phyloP scores from a whole-genome alignment of 129 eudicot species.

The Lactuca sativa region DNA sequence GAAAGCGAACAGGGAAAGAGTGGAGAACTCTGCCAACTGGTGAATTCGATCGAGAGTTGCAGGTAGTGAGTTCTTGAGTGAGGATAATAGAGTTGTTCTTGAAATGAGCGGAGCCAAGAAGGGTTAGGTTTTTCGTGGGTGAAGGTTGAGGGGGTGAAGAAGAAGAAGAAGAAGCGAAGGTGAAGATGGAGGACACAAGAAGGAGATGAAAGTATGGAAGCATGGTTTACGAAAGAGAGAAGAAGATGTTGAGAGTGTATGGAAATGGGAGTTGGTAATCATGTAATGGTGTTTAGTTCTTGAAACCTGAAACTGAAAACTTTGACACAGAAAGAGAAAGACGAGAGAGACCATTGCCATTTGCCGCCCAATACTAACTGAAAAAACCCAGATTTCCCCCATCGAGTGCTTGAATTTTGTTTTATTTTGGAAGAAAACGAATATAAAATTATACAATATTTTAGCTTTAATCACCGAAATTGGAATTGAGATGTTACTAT shows the following conservation, averaged over 20 bases:
- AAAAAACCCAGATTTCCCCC: not conserved
- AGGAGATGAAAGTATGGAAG: conserved; percentile 23
- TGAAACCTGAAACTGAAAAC: not conserved
- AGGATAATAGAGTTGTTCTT: conserved; percentile 40
- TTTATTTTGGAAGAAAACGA: not conserved
- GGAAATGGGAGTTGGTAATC: not conserved
- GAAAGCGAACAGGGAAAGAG: conserved; percentile 50
- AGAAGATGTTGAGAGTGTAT: not conserved
- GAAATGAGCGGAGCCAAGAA: conserved; percentile 51
- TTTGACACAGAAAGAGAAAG: not conserved
- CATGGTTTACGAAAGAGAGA: conserved; percentile 14
- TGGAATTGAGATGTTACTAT: no score
- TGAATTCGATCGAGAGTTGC: conserved; percentile 20
- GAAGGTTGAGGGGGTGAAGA: conserved; percentile 24
- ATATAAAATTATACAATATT: no score
- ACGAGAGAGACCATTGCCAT: not conserved
- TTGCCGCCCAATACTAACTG: not conserved
- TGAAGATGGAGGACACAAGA: conserved; percentile 18
- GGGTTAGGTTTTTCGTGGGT: conserved; percentile 42
- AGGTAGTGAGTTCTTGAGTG: conserved; percentile 36
- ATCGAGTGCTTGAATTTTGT: not conserved
- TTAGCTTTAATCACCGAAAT: no score
- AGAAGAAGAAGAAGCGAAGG: conserved; percentile 13
- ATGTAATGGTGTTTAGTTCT: not conserved
- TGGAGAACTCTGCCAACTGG: conserved; percentile 52